phyloP scores from a whole-genome alignment of 192 early-diverging fungal species.

The Umbelopsis isabellina region DNA sequence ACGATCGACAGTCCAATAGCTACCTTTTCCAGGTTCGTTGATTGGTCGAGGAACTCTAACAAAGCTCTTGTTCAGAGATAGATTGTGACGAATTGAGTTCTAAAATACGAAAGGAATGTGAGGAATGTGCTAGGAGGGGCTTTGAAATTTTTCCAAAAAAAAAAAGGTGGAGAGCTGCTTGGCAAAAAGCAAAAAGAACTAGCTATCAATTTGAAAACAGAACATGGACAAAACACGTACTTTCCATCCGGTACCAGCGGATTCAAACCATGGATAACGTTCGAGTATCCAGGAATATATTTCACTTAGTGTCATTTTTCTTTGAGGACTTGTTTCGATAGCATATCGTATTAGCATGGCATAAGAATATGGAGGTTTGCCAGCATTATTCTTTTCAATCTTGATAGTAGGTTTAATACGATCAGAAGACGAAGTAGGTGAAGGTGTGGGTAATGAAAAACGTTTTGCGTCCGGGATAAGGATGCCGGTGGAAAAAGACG shows the following conservation, averaged over 20 bases:
- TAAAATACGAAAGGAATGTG: conserved; percentile 41
- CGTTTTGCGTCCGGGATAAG: conserved; percentile 20
- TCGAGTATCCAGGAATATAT: conserved; percentile 79
- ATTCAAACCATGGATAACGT: conserved; percentile 75
- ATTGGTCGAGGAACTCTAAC: conserved; percentile 74
- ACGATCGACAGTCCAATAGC: conserved; percentile 80
- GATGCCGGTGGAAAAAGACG: conserved; percentile 16
- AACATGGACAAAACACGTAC: conserved; percentile 19
- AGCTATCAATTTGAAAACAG: not conserved
- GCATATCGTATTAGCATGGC: conserved; percentile 80
- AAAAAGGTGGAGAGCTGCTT: no score
- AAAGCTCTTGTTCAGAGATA: conserved; percentile 84
- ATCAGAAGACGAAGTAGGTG: conserved; percentile 15
- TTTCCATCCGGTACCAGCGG: conserved; percentile 67
- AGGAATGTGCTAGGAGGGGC: conserved; percentile 13
- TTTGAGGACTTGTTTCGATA: conserved; percentile 62
- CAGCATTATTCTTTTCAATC: conserved; percentile 38
- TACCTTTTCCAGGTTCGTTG: conserved; percentile 86
- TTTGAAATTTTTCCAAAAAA: not conserved
- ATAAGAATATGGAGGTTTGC: conserved; percentile 81
- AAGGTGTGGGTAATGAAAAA: conserved; percentile 16
- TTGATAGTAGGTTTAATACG: conserved; percentile 11
- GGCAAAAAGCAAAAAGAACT: not conserved
- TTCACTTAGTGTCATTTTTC: conserved; percentile 75
- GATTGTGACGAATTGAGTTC: conserved; percentile 88